Evolutionary conservation across 345 rosid genomes (phyloP), one percentile per base, ranked within the genome.

Genomic region (Rhodomyrtus tomentosa): DNA sequence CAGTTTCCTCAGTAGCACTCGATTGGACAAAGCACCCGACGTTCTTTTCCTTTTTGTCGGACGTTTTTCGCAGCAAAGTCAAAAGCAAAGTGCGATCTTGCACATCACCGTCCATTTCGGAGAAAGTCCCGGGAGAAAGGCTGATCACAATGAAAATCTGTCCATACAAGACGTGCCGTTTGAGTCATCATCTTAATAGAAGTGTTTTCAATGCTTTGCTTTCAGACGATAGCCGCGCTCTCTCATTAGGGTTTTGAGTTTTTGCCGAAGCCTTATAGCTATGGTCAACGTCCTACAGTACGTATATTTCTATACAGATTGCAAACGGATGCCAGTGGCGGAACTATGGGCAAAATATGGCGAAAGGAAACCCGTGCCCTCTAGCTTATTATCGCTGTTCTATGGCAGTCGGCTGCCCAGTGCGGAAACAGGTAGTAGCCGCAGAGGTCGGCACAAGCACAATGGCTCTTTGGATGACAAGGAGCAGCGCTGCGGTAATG

Each of bases 291-390:
- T 52, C 32, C 49, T 32, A 58, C 24, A 42, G 25, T 8, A 7
- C 48, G 40, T 24, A 45, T 55, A 7, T 22, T 8, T 54, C n/a
- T 48, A 15, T 15, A 50, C 82, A 92, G 93, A 92, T 91, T 48
- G 72, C 92, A 18, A 92, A 92, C 84, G 94, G 93, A 1, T 92
- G 94, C 51, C 93, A 92, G 82, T 92, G 94, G 94, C 88, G 94
- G 59, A 92, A 92, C 40, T 91, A 92, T 45, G 94, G 94, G 14
- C 93, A 92, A 38, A 92, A 92, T 86, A 91, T 90, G 90, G 94
- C 93, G 3, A 92, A 92, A 85, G 94, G 94, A 81, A 92, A 92
- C 83, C 94, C 94, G 4, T 92, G 91, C 55, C 93, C 94, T 49
- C 85, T 93, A 81, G 94, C 94, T 86, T 92, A 92, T 22, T 92